Percentiles rank a stretch among this genome's conserved stretches.
These are phyloP conservation scores for Calamus simplicifolius DNA, from an alignment of 176 grass and related monocot genomes.

Conservation along the genomic window DNA sequence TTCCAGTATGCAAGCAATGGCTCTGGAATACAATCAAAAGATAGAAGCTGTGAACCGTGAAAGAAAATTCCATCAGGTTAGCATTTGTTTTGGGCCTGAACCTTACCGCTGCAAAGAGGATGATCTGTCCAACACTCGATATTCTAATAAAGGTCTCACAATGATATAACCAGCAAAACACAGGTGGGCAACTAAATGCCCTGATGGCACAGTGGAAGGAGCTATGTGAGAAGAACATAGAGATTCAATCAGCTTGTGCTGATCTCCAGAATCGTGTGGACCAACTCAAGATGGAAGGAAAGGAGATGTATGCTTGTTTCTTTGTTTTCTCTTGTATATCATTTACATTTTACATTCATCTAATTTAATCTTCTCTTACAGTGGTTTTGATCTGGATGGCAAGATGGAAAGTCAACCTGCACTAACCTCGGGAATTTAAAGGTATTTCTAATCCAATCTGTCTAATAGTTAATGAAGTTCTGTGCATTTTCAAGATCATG, in stretches of 20 bases:
- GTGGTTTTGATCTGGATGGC: constrained; percentile 51
- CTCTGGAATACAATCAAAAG: constrained; percentile 70
- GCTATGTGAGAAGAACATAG: constrained; percentile 75
- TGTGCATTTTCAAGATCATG: too few relatives aligned
- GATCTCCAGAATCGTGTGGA: constrained; percentile 64
- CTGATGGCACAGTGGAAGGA: constrained; percentile 82
- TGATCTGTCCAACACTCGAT: too few relatives aligned
- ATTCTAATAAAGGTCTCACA: not conserved
- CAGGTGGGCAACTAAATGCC: constrained; percentile 62
- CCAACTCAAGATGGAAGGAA: constrained; percentile 57
- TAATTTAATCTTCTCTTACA: constrained; percentile 17
- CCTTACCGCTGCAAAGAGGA: too few relatives aligned
- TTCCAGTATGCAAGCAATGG: constrained; percentile 69
- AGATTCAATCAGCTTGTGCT: constrained; percentile 69
- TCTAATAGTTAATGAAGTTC: too few relatives aligned
- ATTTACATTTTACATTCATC: not conserved
- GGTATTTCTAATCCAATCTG: not conserved
- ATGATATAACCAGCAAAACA: constrained; percentile 68
- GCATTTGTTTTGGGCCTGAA: not conserved
- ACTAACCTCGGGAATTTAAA: constrained; percentile 25
- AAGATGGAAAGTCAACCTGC: constrained; percentile 21
- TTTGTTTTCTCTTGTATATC: not conserved
- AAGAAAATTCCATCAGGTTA: constrained; percentile 96
- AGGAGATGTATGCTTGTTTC: constrained; percentile 42
- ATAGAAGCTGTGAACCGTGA: constrained; percentile 88